Evolutionary conservation across 73 alveolate genomes (phyloP).

Genomic region (Paramecium pentaurelia): DNA sequence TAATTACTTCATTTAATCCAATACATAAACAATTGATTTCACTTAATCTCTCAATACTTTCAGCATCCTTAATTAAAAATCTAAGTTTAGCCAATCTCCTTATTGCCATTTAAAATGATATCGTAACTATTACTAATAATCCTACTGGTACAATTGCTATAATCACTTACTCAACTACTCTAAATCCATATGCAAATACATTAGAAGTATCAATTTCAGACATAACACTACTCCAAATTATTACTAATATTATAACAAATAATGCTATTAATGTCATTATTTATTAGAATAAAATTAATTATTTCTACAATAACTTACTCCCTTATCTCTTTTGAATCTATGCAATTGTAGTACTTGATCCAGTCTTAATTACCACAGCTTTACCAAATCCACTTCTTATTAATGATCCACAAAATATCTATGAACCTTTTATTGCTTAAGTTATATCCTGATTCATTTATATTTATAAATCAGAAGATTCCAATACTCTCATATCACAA

Average conservation of each 20-base stretch:
- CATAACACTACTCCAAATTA: neutral
- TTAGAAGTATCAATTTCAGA: neutral
- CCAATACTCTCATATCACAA: conserved; percentile 8
- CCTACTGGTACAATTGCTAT: conserved; percentile 9
- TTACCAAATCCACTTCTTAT: conserved; percentile 12
- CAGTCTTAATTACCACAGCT: conserved; percentile 16
- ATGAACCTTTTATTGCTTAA: neutral
- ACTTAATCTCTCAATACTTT: conserved; percentile 34
- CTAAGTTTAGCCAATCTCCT: conserved; percentile 24
- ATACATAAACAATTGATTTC: conserved; percentile 35
- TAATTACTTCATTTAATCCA: conserved; percentile 42
- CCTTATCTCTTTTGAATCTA: neutral
- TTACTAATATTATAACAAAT: neutral
- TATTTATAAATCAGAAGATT: conserved; percentile 6
- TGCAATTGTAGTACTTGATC: conserved; percentile 40
- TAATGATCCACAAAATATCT: neutral
- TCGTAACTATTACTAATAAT: conserved; percentile 4
- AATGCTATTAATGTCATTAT: neutral
- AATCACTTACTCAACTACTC: neutral
- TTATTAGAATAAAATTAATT: neutral
- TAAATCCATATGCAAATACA: conserved; percentile 11
- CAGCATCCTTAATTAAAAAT: neutral
- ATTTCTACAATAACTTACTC: neutral
- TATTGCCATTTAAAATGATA: conserved; percentile 13
- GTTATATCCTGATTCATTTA: conserved; percentile 1